A percentile compares a stretch with the other conserved stretches of the same genome.
These are phyloP conservation scores for Erythrophleum ivorense DNA, from an alignment of 331 rosid species.

Conservation along the genomic window DNA sequence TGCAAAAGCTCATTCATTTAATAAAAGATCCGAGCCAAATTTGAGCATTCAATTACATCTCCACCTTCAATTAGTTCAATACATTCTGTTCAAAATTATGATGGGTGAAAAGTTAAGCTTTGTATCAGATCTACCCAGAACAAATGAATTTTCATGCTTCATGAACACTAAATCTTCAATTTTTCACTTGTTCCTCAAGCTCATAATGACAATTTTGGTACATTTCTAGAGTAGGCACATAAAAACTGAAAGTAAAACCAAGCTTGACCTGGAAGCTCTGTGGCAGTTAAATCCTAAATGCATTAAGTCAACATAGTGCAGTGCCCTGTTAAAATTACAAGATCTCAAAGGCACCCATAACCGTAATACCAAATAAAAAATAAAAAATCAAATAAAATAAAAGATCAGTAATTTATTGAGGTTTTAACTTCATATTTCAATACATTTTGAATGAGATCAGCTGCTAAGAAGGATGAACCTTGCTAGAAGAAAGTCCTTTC, in stretches of 20 bases:
- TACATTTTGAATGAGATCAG: neutral
- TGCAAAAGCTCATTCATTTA: too few species aligned
- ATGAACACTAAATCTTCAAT: neutral
- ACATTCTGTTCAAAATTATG: neutral
- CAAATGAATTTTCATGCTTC: slow-evolving; percentile 6
- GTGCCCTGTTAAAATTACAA: too few species aligned
- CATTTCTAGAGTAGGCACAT: neutral
- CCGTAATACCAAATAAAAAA: too few species aligned
- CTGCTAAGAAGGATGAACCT: slow-evolving; percentile 82
- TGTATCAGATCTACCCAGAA: neutral
- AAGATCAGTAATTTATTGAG: neutral
- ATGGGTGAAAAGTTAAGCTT: neutral
- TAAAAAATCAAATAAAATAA: neutral
- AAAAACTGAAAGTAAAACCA: neutral
- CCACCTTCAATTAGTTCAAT: neutral
- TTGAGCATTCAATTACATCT: too few species aligned
- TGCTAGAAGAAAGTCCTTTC: slow-evolving; percentile 72
- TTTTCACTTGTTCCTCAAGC: neutral
- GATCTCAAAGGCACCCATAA: too few species aligned
- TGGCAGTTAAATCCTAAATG: too few species aligned
- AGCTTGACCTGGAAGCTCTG: too few species aligned
- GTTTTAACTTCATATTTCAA: neutral
- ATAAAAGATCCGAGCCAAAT: too few species aligned
- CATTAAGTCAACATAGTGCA: too few species aligned
- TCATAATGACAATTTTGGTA: neutral